phyloP scores from a whole-genome alignment of 1,139 yeast genomes.

The Diutina rugosa region DNA sequence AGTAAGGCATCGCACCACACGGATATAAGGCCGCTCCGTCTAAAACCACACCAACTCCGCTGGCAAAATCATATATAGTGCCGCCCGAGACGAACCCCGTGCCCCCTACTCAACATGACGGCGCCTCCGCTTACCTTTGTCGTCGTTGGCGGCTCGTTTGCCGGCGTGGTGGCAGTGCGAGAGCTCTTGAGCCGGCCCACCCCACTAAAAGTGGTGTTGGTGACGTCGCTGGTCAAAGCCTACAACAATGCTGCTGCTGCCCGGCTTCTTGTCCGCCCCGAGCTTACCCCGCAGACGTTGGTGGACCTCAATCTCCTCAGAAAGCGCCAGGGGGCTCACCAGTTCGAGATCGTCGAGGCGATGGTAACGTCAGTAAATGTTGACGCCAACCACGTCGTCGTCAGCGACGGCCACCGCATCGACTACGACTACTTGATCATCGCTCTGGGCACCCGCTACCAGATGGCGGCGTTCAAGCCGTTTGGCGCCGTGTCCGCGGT shows the following conservation, averaged over 20 bases:
- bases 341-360: constrained; percentile 11
- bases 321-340: constrained; percentile 8
- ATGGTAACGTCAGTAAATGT: constrained; percentile 13
- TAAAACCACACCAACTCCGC: background rate
- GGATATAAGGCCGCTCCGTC: background rate
- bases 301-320: constrained; percentile 11
- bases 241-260: constrained; percentile 18
- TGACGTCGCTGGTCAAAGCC: constrained; percentile 11
- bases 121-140: constrained; percentile 8
- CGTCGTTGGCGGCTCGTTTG: constrained; percentile 25
- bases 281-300: constrained; percentile 9
- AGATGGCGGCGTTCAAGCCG: constrained; percentile 4
- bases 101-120: background rate
- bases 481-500: constrained; percentile 5
- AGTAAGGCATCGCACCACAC: background rate
- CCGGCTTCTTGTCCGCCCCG: constrained; percentile 16
- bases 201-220: constrained; percentile 7
- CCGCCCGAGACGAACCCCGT: background rate
- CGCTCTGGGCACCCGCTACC: constrained; percentile 19
- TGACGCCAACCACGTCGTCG: constrained; percentile 7
- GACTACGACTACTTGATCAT: constrained; percentile 19
- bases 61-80: no score
- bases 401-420: constrained; percentile 5
- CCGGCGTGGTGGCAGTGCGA: constrained; percentile 17
- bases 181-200: constrained; percentile 4